Evolutionary conservation across 306 rosid genomes (phyloP), one percentile per base, ranked within the genome.

Genomic region (Pterocarpus macrocarpus): DNA sequence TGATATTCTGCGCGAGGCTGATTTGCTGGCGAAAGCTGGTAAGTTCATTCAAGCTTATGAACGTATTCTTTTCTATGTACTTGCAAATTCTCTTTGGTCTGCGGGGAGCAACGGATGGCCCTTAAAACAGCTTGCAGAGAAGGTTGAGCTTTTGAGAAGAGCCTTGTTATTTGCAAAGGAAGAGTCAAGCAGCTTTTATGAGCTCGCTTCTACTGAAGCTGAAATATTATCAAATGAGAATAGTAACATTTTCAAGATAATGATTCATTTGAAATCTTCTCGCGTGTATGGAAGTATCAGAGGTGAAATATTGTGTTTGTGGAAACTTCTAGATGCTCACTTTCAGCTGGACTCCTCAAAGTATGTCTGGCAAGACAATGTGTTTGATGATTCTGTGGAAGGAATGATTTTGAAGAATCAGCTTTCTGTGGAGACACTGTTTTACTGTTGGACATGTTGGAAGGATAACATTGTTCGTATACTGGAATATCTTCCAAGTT

Each of bases 61-160:
- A 33, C 89, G 80, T 33, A 15, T 85, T 67, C 73, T 91, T n/a
- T 68, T 45, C 2, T 85, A 86, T 52, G 92, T 90, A 22, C 81
- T 88, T 16, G 78, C 85, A 50, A 86, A 78, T 76, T 93, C 97
- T 68, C 90, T 91, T 65, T 93, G 97, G 97, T 84, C 89, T 10
- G 56, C 58, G 2, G 94, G 92, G 69, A 80, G 91, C 57, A 80
- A 83, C 71, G 97, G 91, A 13, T 93, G 97, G 97, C 98, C 97
- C 34, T 70, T 91, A 50, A 86, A 86, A 76, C 65, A 34, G 57
- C 91, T 89, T 85, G 2, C 73, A 64, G 62, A 73, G 32, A 89
- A 90, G 85, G 76, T 10, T 2, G 89, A 82, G 52, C 85, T 91
- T 38, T 82, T 94, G 81, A 44, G 6, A n/a, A 89, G 77, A 76